Percentiles rank a stretch among this genome's conserved stretches.
Evolutionary conservation across 2,329 filamentous ascomycete species (phyloP).

Genomic region (Cercospora janseana): DNA sequence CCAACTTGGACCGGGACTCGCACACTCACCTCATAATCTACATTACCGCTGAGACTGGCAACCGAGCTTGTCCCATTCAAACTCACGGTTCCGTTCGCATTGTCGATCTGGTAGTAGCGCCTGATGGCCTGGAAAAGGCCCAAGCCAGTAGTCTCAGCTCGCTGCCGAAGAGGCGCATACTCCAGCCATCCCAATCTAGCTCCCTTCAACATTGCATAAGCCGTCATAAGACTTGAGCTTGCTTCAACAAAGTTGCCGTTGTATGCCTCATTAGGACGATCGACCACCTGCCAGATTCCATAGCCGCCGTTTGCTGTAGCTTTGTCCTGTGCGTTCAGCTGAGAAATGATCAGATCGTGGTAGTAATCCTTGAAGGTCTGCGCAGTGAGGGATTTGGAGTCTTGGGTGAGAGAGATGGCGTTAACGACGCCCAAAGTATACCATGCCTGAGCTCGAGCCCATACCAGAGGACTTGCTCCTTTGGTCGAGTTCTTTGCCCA

Average conservation of each 20-base stretch:
- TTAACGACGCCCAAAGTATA: slow-evolving; percentile 55
- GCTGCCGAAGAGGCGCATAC: slow-evolving; percentile 31
- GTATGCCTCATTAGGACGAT: slow-evolving; percentile 42
- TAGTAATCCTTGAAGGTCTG: slow-evolving; percentile 42
- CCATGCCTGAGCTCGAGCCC: slow-evolving; percentile 57
- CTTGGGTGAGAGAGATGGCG: slow-evolving; percentile 44
- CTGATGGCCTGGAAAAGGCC: slow-evolving; percentile 51
- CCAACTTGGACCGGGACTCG: background rate
- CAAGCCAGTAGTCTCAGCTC: slow-evolving; percentile 42
- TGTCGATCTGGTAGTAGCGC: slow-evolving; percentile 46
- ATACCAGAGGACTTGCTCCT: slow-evolving; percentile 54
- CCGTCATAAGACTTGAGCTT: slow-evolving; percentile 58
- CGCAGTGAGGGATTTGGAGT: slow-evolving; percentile 22
- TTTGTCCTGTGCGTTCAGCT: slow-evolving; percentile 42
- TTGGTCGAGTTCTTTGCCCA: slow-evolving; percentile 53
- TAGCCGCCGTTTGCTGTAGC: slow-evolving; percentile 23
- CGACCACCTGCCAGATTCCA: slow-evolving; percentile 60
- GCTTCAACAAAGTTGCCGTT: slow-evolving; percentile 61
- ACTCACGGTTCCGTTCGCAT: slow-evolving; percentile 47
- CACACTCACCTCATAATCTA: slow-evolving; percentile 49
- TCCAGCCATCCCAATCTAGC: slow-evolving; percentile 41
- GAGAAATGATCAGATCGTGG: slow-evolving; percentile 41
- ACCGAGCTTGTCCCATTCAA: slow-evolving; percentile 50
- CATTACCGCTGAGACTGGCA: slow-evolving; percentile 52
- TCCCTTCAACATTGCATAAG: slow-evolving; percentile 53